Percentiles rank a stretch among this genome's conserved stretches.
Evolutionary conservation across 2,329 filamentous ascomycete species (phyloP).

Genomic region (Penicillium thymicola): DNA sequence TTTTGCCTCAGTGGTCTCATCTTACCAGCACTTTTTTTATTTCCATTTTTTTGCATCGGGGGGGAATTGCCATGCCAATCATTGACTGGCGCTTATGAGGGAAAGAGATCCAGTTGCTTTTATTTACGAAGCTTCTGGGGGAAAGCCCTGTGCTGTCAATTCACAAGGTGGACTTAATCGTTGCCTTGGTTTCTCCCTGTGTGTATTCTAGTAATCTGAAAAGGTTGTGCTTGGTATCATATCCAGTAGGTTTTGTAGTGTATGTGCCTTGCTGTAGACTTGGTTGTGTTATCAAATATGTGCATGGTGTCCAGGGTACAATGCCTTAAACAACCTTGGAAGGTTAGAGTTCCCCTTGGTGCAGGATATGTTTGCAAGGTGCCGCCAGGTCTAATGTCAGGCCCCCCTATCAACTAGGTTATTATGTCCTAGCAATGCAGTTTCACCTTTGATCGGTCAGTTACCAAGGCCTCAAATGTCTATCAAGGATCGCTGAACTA

Average conservation of each 20-base stretch:
- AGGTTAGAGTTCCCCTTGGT: not conserved
- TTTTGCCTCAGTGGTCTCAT: conserved; percentile 27
- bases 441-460: not conserved
- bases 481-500: not conserved
- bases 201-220: conserved; percentile 39
- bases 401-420: not conserved
- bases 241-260: conserved; percentile 12
- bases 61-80: conserved; percentile 45
- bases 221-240: conserved; percentile 35
- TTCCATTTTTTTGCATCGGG: conserved; percentile 32
- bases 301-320: not conserved
- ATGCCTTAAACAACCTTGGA: not conserved
- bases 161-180: conserved; percentile 84
- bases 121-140: conserved; percentile 57
- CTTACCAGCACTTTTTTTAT: conserved; percentile 27
- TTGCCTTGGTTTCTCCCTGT: conserved; percentile 61
- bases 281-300: not conserved
- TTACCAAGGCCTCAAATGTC: not conserved
- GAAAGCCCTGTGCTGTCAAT: conserved; percentile 93
- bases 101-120: conserved; percentile 84
- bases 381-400: not conserved
- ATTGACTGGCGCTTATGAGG: conserved; percentile 89
- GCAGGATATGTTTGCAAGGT: not conserved
- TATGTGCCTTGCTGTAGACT: conserved; percentile 7
- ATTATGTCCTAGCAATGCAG: not conserved